Evolutionary conservation across 768 basidiomycete genomes (phyloP).

Genomic region (Lyophyllum decastes): DNA sequence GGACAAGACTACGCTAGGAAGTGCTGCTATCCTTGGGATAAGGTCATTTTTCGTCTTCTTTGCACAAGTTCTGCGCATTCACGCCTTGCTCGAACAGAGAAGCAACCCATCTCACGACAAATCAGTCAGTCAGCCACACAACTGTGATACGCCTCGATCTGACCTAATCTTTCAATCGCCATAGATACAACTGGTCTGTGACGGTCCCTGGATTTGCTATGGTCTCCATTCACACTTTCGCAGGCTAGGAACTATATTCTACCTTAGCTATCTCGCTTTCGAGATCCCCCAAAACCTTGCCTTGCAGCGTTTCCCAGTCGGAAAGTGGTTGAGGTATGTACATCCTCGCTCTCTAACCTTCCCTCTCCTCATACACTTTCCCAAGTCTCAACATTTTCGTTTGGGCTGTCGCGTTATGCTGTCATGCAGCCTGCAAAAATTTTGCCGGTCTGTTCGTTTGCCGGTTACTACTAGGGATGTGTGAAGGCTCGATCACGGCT

Average conservation of each 20-base stretch:
- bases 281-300: slow-evolving; percentile 77
- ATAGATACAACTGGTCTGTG: slow-evolving; percentile 66
- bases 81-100: slow-evolving; percentile 34
- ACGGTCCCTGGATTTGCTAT: background rate
- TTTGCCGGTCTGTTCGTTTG: slow-evolving; percentile 66
- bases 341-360: background rate
- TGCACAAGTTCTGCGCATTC: background rate
- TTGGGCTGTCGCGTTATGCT: slow-evolving; percentile 62
- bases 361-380: background rate
- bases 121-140: slow-evolving; percentile 46
- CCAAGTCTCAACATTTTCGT: slow-evolving; percentile 62
- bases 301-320: slow-evolving; percentile 73
- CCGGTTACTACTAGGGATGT: slow-evolving; percentile 68
- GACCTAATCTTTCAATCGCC: background rate
- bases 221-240: background rate
- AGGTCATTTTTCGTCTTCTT: slow-evolving; percentile 36
- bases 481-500: slow-evolving; percentile 74
- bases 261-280: slow-evolving; percentile 68
- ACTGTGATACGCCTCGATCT: background rate
- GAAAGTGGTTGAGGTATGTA: slow-evolving; percentile 76
- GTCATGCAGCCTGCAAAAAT: slow-evolving; percentile 71
- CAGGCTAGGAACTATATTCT: slow-evolving; percentile 79
- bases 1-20: slow-evolving; percentile 75
- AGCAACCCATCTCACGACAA: slow-evolving; percentile 61
- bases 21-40: slow-evolving; percentile 70